Base-by-base conservation (phyloP, 768 basidiomycete species). In the Naganishia randhawae region DNA sequence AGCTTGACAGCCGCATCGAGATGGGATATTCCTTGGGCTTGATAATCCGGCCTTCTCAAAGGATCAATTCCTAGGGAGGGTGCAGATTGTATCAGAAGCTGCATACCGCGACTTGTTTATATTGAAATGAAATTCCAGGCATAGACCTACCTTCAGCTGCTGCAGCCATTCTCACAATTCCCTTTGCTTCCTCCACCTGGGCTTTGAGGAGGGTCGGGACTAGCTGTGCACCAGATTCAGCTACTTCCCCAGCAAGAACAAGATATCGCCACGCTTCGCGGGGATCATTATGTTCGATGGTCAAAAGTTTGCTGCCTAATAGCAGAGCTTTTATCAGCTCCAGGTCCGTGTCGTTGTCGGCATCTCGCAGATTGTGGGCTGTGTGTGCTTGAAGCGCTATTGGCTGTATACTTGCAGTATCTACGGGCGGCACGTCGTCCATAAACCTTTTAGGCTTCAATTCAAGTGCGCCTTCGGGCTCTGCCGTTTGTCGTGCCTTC, bases 311-410 rank as follows among this genome's bases (percentile, higher is more conserved):
- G 1, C 87, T 84, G 2, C 93, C 94, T 54, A 88, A 85, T 1
- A 90, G 83, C 5, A 93, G 82, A 5, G 88, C 89, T 71, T 88
- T 84, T 6, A 94, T 86, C 86, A 91, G 95, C 41, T 85, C 79
- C 14, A 78, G 76, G 75, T 93, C 88, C 0, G 83, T 83, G 71
- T 95, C 92, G 48, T 82, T 81, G 45, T 88, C 77, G 7, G 66
- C 71, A 9, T 80, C 74, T 0, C 71, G 71, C 33, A 67, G 68
- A n/a, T 69, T 73, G 8, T 68, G 33, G 33, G 67, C 63, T 25
- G 50, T 70, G 16, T 53, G 65, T 5, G 55, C 65, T 50, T 9
- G 61, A 51, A 11, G 62, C 25, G 16, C 62, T 69, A 31, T 67
- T 41, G 22, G 31, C 37, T 10, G 32, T 55, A 31, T 53, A 39